Percentiles rank a stretch among this genome's conserved stretches.
Evolutionary conservation across 805 yeast species (phyloP).

Genomic region (Pichia membranifaciens): DNA sequence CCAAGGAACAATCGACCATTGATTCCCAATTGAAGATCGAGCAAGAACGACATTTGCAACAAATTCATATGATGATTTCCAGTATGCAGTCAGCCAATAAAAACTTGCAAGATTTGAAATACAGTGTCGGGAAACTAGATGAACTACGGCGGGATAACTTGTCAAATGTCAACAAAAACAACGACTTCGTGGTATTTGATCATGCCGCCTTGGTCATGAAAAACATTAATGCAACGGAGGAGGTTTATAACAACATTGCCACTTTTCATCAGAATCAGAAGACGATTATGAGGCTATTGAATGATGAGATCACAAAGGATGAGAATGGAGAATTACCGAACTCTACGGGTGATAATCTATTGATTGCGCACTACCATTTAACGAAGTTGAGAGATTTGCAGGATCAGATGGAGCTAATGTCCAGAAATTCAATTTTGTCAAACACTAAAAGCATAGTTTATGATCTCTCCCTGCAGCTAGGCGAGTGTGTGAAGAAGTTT

Average conservation of each 20-base stretch:
- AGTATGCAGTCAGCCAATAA: slow-evolving; percentile 29
- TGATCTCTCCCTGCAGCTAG: slow-evolving; percentile 48
- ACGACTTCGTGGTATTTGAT: slow-evolving; percentile 61
- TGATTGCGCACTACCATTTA: slow-evolving; percentile 64
- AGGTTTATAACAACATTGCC: slow-evolving; percentile 57
- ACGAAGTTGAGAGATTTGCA: slow-evolving; percentile 69
- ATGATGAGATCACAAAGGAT: slow-evolving; percentile 20
- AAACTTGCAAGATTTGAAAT: slow-evolving; percentile 46
- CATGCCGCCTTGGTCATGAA: slow-evolving; percentile 63
- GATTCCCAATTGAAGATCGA: slow-evolving; percentile 71
- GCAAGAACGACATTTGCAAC: slow-evolving; percentile 42
- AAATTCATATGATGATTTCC: slow-evolving; percentile 20
- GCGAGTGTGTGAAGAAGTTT: slow-evolving; percentile 48
- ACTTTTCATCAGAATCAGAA: slow-evolving; percentile 47
- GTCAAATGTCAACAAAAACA: slow-evolving; percentile 42
- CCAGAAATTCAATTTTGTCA: slow-evolving; percentile 35
- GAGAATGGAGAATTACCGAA: slow-evolving; percentile 16
- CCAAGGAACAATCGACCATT: slow-evolving; percentile 65
- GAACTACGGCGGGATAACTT: slow-evolving; percentile 38
- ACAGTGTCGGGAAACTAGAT: slow-evolving; percentile 27
- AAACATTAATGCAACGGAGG: slow-evolving; percentile 63
- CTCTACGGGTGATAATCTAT: slow-evolving; percentile 46
- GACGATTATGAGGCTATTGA: slow-evolving; percentile 48
- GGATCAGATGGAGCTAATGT: slow-evolving; percentile 63
- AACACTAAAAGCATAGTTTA: slow-evolving; percentile 66